Percentiles rank a stretch among this genome's conserved stretches.
Conservation (phyloP, 129 eudicot genomes). For the Deinandra increscens region DNA sequence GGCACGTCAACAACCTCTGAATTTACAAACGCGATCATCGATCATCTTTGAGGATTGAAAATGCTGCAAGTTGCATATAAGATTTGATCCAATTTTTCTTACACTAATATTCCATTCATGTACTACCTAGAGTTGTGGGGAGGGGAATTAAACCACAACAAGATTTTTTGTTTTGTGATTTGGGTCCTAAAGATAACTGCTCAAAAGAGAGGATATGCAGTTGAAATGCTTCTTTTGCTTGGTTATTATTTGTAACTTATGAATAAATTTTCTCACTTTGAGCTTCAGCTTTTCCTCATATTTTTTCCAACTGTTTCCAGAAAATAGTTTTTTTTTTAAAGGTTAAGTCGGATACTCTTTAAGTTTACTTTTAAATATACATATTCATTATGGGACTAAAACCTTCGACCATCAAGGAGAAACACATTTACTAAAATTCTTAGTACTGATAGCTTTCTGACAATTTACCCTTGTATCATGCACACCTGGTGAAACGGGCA, state of each 20-base stretch:
- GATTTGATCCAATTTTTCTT: constrained; percentile 22
- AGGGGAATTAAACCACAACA: constrained; percentile 33
- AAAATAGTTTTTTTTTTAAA: neutral
- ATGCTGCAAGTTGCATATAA: constrained; percentile 30
- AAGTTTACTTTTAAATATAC: no score
- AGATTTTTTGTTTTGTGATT: constrained; percentile 17
- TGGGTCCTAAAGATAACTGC: constrained; percentile 18
- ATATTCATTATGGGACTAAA: no score
- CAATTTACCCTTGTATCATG: no score
- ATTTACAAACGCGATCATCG: constrained; percentile 85
- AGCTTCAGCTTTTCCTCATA: constrained; percentile 4
- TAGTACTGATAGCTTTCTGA: no score
- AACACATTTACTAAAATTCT: no score
- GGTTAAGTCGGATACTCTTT: no score
- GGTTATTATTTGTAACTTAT: constrained; percentile 26
- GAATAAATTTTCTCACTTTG: constrained; percentile 30
- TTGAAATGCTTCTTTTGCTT: constrained; percentile 30
- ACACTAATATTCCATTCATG: constrained; percentile 35
- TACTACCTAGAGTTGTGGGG: constrained; percentile 31
- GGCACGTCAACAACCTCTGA: constrained; percentile 83
- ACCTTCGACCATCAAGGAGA: no score
- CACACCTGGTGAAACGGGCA: no score
- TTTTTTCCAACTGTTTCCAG: constrained; percentile 5
- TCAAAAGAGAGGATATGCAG: constrained; percentile 29
- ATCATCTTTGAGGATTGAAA: constrained; percentile 52